Evolutionary conservation across 2,329 filamentous ascomycete species (phyloP).

Genomic region (Trichophyton mentagrophytes): DNA sequence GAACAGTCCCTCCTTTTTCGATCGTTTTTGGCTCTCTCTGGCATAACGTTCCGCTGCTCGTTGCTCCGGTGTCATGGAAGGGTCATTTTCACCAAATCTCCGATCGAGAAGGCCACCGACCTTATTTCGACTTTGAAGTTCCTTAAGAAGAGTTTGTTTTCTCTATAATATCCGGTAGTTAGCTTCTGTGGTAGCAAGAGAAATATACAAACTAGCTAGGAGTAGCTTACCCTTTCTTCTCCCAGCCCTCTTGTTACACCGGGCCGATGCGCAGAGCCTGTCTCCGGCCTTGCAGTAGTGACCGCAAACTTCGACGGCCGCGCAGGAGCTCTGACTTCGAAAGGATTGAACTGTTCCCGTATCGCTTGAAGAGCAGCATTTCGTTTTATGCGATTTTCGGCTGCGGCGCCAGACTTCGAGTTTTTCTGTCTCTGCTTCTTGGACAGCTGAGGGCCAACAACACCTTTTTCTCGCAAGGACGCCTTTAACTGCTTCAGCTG

Average conservation of each 20-base stretch:
- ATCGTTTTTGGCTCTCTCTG: conserved; percentile 65
- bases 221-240: conserved; percentile 57
- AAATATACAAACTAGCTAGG: conserved; percentile 5
- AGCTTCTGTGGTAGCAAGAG: conserved; percentile 4
- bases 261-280: conserved; percentile 55
- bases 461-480: conserved; percentile 76
- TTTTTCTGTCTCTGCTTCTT: conserved; percentile 83
- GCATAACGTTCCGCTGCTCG: conserved; percentile 85
- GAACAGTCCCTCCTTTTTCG: conserved; percentile 70
- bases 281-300: conserved; percentile 48
- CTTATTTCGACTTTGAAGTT: conserved; percentile 81
- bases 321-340: conserved; percentile 74
- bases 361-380: conserved; percentile 70
- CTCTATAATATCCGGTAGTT: conserved; percentile 39
- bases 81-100: conserved; percentile 90
- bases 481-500: conserved; percentile 93
- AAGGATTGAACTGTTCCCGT: conserved; percentile 93
- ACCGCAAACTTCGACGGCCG: conserved; percentile 75
- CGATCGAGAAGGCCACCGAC: conserved; percentile 85
- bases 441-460: conserved; percentile 81
- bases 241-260: conserved; percentile 73
- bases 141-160: conserved; percentile 69
- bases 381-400: conserved; percentile 63
- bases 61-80: conserved; percentile 84
- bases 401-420: conserved; percentile 52